These are phyloP conservation scores for Boletus subparvulus DNA, from an alignment of 768 basidiomycete genomes.

Conservation along the genomic window DNA sequence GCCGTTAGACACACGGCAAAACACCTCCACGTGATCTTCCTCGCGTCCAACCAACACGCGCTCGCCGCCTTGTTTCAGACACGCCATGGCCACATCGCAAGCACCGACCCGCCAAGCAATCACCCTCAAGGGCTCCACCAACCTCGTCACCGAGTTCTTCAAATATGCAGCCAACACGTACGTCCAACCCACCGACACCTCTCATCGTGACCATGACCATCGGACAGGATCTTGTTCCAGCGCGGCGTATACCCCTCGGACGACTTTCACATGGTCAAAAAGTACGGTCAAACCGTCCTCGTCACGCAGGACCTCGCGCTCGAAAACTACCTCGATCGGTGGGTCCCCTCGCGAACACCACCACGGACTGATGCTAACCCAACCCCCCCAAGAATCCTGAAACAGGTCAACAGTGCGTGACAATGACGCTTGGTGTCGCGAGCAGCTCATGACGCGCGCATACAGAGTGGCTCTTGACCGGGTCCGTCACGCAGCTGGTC, in stretches of 20 bases:
- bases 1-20: too few relatives aligned
- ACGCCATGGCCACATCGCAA: conserved; percentile 35
- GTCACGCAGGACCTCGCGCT: conserved; percentile 92
- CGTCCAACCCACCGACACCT: conserved; percentile 28
- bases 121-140: conserved; percentile 92
- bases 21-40: too few relatives aligned
- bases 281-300: conserved; percentile 94
- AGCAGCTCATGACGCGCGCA: background rate
- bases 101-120: conserved; percentile 68
- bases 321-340: conserved; percentile 91
- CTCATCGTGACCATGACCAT: background rate
- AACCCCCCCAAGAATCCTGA: conserved; percentile 70
- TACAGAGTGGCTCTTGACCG: conserved; percentile 90
- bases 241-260: conserved; percentile 96
- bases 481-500: conserved; percentile 90
- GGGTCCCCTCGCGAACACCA: background rate
- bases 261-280: conserved; percentile 99
- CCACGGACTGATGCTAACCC: background rate
- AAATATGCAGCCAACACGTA: conserved; percentile 99
- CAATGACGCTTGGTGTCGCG: background rate
- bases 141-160: conserved; percentile 97
- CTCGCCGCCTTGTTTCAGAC: too few relatives aligned
- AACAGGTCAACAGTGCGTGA: conserved; percentile 84
- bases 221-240: conserved; percentile 86
- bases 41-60: too few relatives aligned